These are phyloP conservation scores for Solanum acaule DNA, from an alignment of 257 asterid species.

Conservation along the genomic window DNA sequence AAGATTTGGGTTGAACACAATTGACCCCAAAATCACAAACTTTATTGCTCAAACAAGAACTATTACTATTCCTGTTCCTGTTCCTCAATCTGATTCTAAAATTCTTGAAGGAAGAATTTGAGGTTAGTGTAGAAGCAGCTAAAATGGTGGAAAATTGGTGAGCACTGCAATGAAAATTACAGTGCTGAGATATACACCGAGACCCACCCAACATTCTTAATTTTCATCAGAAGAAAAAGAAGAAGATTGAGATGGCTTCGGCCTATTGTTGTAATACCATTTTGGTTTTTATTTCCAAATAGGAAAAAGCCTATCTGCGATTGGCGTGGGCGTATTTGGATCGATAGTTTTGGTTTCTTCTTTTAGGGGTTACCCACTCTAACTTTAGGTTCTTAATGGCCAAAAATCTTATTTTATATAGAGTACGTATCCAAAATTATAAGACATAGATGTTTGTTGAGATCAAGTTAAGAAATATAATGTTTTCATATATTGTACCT, in stretches of 20 bases:
- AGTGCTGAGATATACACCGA: background rate
- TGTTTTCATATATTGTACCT: accelerated
- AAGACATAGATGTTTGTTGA: accelerated
- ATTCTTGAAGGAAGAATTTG: background rate
- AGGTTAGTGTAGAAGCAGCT: background rate
- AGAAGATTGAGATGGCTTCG: background rate
- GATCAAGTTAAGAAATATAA: too few species aligned
- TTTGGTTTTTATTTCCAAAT: background rate
- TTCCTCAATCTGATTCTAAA: background rate
- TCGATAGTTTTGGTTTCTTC: background rate
- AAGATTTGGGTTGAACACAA: background rate
- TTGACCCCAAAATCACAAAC: conserved; percentile 34
- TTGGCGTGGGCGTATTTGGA: background rate
- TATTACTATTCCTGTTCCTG: background rate
- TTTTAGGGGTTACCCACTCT: background rate
- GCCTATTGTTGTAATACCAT: background rate
- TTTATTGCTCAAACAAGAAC: background rate
- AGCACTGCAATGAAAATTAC: background rate
- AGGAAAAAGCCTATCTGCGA: background rate
- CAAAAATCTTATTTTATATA: background rate
- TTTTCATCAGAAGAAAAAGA: background rate
- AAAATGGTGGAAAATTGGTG: background rate
- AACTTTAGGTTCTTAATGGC: background rate
- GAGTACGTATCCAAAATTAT: too few species aligned
- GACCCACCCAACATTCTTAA: background rate